A percentile compares a stretch with the other conserved stretches of the same genome.
Evolutionary conservation across 164 flowering plant genomes (phyloP).

Genomic region (Echeveria elegans): DNA sequence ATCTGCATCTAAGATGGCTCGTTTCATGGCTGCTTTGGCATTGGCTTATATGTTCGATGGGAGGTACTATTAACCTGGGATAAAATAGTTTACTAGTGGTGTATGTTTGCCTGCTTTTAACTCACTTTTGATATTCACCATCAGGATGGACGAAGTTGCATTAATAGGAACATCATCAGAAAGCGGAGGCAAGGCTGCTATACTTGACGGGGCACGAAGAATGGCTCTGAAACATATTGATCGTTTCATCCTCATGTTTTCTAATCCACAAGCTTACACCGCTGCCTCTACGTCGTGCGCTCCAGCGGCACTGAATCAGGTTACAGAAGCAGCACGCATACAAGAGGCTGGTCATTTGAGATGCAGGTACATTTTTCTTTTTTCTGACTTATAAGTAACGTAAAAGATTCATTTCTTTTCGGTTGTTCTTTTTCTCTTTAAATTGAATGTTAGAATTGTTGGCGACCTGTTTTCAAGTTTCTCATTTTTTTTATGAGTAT

Average conservation of each 20-base stretch:
- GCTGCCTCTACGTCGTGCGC: slow-evolving; percentile 70
- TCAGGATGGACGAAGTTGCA: slow-evolving; percentile 84
- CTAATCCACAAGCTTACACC: slow-evolving; percentile 66
- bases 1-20: slow-evolving; percentile 92
- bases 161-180: slow-evolving; percentile 54
- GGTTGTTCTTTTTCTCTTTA: too few relatives aligned
- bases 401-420: too few relatives aligned
- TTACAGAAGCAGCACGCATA: slow-evolving; percentile 14
- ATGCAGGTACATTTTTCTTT: slow-evolving; percentile 3
- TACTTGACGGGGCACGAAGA: slow-evolving; percentile 69
- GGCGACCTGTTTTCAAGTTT: slow-evolving; percentile 14
- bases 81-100: neutral
- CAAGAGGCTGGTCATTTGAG: slow-evolving; percentile 11
- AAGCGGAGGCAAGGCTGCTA: slow-evolving; percentile 54
- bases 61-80: slow-evolving; percentile 44
- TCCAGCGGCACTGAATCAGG: slow-evolving; percentile 40
- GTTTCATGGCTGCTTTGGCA: slow-evolving; percentile 97
- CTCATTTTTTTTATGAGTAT: neutral
- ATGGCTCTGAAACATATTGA: slow-evolving; percentile 85
- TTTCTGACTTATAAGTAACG: neutral
- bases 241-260: slow-evolving; percentile 64
- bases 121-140: slow-evolving; percentile 11
- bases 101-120: neutral
- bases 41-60: slow-evolving; percentile 98
- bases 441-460: too few relatives aligned